Base-by-base conservation (phyloP, 257 asterid genomes). In the Misopates orontium region DNA sequence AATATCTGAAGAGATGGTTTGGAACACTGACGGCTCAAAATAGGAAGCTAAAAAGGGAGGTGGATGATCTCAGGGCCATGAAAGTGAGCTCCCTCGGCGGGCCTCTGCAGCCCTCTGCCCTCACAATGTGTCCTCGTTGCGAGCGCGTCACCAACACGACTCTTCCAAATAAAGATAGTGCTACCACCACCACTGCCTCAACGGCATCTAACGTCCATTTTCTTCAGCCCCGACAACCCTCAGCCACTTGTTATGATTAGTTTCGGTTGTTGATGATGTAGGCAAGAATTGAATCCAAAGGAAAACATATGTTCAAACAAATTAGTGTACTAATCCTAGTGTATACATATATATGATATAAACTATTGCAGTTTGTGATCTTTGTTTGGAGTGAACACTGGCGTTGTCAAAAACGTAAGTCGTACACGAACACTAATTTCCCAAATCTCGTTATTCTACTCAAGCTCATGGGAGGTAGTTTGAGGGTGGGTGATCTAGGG, bases 51-150 rank as follows among this genome's bases (percentile, higher is more conserved):
- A 83, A 82, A 8, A 80, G 71, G 74, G 95, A 87, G 68, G 83
- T 83, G 70, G 89, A 83, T 68, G 82, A 83, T 71, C 79, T 89
- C 8, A 69, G 93, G 66, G 81, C 89, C 42, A 78, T 75, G 72
- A 78, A 78, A 49, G 80, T 65, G 0, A 80, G 77, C 56, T 76
- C 80, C 24, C 70, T 67, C 73, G 65, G 67, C 66, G 36, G 36
- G 3, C 36, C 36, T 28, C 36, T 7, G 7, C 36, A 28, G 36
- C 68, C 77, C 64, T 78, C 96, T 57, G 53, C 85, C 71, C 73
- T 83, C 57, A 79, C 91, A 0, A 87, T 89, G 96, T 89, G 96
- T 73, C 93, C 96, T n/a, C 78, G 82, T 15, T 89, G 96, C 40
- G 75, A 87, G 76, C 83, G 89, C 1, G 83, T 89, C 70, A 73